phyloP scores from a whole-genome alignment of 106 monocot species.

The Posidonia australis region DNA sequence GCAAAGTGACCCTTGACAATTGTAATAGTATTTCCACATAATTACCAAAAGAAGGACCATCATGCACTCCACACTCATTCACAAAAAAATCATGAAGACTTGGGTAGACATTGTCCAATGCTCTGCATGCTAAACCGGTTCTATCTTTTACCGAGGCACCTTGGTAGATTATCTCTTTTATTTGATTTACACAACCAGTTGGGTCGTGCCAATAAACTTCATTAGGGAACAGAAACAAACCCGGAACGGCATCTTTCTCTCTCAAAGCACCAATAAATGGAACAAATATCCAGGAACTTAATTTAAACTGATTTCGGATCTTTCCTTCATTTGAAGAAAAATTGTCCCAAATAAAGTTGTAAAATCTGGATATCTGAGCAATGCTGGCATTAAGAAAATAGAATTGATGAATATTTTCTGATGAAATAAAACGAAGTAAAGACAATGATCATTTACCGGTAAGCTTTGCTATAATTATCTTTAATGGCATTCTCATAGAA shows the following conservation, averaged over 20 bases:
- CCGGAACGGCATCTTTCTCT: conserved; percentile 27
- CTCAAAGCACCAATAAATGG: conserved; percentile 33
- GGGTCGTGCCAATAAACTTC: conserved; percentile 86
- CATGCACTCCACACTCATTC: conserved; percentile 49
- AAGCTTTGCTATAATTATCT: no score
- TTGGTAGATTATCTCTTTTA: conserved; percentile 22
- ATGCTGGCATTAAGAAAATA: conserved; percentile 29
- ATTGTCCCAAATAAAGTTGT: conserved; percentile 48
- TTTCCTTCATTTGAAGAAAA: conserved; percentile 22
- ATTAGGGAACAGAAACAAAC: conserved; percentile 45
- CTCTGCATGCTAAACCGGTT: conserved; percentile 13
- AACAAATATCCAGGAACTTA: conserved; percentile 52
- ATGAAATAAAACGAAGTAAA: not conserved
- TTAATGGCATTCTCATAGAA: no score
- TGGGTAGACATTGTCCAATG: conserved; percentile 57
- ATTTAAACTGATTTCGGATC: conserved; percentile 30
- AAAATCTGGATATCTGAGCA: conserved; percentile 73
- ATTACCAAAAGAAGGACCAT: conserved; percentile 34
- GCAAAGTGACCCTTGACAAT: conserved; percentile 39
- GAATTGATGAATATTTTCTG: not conserved
- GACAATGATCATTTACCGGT: no score
- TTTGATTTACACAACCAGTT: conserved; percentile 66
- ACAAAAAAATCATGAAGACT: conserved; percentile 78
- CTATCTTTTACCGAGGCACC: conserved; percentile 8
- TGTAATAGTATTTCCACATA: conserved; percentile 65